phyloP scores from a whole-genome alignment of 495 filamentous ascomycete species.

The Aspergillus incahuasiensis region DNA sequence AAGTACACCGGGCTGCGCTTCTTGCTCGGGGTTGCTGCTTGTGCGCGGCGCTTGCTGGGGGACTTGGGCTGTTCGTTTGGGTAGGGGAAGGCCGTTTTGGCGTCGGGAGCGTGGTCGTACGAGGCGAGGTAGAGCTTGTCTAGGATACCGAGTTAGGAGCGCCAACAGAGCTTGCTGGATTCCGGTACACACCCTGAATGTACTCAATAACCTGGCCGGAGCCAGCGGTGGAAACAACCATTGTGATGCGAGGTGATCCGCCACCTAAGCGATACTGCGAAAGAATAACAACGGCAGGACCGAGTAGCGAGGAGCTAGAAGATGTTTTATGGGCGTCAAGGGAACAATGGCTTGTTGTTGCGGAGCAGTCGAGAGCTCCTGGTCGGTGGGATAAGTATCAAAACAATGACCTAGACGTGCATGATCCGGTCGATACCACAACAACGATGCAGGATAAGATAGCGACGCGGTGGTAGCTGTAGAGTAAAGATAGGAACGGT shows the following conservation, averaged over 20 bases:
- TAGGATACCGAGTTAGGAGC: slow-evolving; percentile 31
- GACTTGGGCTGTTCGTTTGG: slow-evolving; percentile 55
- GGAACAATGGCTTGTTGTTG: neutral
- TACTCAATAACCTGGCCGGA: slow-evolving; percentile 75
- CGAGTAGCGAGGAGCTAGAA: slow-evolving; percentile 6
- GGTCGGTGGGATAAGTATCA: neutral
- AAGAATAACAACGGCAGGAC: slow-evolving; percentile 4
- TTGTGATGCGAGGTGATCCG: slow-evolving; percentile 18
- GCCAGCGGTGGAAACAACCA: slow-evolving; percentile 41
- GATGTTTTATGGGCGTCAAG: neutral
- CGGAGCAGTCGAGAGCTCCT: neutral
- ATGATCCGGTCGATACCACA: slow-evolving; percentile 17
- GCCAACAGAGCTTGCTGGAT: neutral
- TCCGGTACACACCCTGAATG: slow-evolving; percentile 59
- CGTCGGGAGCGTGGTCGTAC: slow-evolving; percentile 76
- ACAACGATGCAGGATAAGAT: slow-evolving; percentile 2
- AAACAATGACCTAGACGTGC: slow-evolving; percentile 18
- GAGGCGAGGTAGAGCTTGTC: slow-evolving; percentile 93
- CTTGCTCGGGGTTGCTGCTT: slow-evolving; percentile 51
- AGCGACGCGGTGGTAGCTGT: slow-evolving; percentile 5
- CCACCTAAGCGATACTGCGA: slow-evolving; percentile 12
- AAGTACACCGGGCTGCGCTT: slow-evolving; percentile 79
- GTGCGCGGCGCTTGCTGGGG: slow-evolving; percentile 71
- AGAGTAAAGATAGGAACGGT: slow-evolving; percentile 16
- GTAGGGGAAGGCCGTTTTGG: slow-evolving; percentile 83